Evolutionary conservation across 1,284 basidiomycete genomes (phyloP), one percentile per base, ranked within the genome.

Genomic region (Sporisorium graminicola): DNA sequence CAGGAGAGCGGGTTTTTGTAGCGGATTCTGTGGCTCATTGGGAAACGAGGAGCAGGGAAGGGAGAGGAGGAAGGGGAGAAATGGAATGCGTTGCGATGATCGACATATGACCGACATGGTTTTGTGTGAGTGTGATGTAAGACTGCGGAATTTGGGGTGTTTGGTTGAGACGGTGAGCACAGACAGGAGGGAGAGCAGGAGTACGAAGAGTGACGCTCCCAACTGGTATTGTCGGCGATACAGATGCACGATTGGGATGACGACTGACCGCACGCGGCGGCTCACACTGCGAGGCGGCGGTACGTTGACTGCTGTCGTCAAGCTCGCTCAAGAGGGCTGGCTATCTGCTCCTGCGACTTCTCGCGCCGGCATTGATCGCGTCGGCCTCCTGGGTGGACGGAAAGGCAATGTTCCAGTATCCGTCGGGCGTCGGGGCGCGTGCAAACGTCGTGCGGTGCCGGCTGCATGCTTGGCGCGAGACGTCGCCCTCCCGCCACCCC

Each of bases 1-100:
- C 93, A 94, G 85, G 94, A 95, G 86, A 93, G 92, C 78, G 94
- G 93, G 50, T 95, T 95, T 88, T 87, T 94, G 79, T 91, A 56
- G 43, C 5, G 29, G 29, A 31, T n/a, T n/a, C n/a, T n/a, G n/a
- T n/a, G n/a, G n/a, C n/a, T n/a, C n/a, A n/a, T n/a, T n/a, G 35
- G 10, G 35, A 7, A 13, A 14, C 5, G 13, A 5, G 26, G 24
- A 8, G 24, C 6, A 27, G 12, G 24, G n/a, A n/a, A 7, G 18
- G 5, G 22, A 4, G 44, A 46, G 12, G 22, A 14, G 43, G 3
- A 13, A 37, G 35, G 35, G 3, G 35, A 13, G 35, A 14, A 13
- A 13, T 37, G 18, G 35, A n/a, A n/a, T n/a, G n/a, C n/a, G n/a
- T n/a, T n/a, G n/a, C n/a, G n/a, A n/a, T n/a, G n/a, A n/a, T n/a